Base-by-base conservation (phyloP, 2,329 filamentous ascomycete species). In the Fusarium sp. region DNA sequence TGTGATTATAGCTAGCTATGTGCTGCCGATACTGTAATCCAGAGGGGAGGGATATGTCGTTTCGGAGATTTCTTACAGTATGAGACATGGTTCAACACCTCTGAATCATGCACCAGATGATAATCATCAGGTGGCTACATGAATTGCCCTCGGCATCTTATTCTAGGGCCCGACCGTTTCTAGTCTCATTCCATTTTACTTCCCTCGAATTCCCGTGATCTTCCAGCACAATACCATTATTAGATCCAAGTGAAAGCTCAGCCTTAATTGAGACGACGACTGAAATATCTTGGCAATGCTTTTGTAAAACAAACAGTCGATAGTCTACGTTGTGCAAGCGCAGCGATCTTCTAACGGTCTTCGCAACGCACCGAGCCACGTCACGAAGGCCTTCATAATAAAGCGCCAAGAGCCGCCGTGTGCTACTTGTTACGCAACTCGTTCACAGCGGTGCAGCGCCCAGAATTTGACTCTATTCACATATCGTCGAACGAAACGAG, bases 371-470 rank as follows among this genome's bases (percentile, higher is more conserved):
- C 44, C 20, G 38, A 63, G 34, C 60, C 34, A 57, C 58, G 26
- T 28, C 44, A 62, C 26, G 6, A 62, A 20, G 24, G 40, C n/a
- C 38, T 48, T 45, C 6, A 17, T 12, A 24, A 11, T 19, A 30
- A 15, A 23, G 11, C 19, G 58, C 60, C 59, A 57, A 62, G 58
- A 20, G 14, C 5, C 4, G 17, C 3, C 32, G 39, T 47, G 32
- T 38, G 26, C 4, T 28, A 15, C 24, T 26, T n/a, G n/a, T 63
- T 63, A 46, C 60, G 60, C 58, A 38, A 43, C 14, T 20, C 2
- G 4, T 46, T 26, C 7, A 36, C 51, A 47, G 52, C 40, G 39
- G 20, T 30, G 48, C 24, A 20, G 52, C 28, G 19, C 40, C 17
- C 28, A 43, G 38, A 28, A 21, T 6, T n/a, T 11, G 12, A 6